Conservation (phyloP, 148 eudicot genomes). For the Rhododendron griersonianum region DNA sequence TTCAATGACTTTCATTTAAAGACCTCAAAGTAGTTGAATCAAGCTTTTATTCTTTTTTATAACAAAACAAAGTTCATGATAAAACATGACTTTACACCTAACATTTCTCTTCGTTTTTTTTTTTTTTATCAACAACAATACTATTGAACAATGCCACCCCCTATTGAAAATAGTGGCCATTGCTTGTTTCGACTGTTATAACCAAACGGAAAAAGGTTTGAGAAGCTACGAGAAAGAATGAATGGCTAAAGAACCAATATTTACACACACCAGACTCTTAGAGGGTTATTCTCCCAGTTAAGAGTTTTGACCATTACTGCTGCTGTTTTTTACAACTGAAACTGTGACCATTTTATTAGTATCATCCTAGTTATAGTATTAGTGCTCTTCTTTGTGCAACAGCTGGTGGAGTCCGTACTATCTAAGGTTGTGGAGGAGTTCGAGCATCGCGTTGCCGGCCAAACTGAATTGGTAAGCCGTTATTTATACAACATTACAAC, state of each 20-base stretch:
- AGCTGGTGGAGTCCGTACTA: slow-evolving; percentile 85
- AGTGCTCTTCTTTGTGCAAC: slow-evolving; percentile 22
- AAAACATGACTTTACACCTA: not conserved
- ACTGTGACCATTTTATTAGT: not conserved
- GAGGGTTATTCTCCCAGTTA: not conserved
- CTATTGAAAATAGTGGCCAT: too few species aligned
- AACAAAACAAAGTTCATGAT: not conserved
- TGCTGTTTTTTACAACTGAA: not conserved
- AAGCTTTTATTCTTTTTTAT: too few species aligned
- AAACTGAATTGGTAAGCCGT: slow-evolving; percentile 51
- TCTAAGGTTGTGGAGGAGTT: slow-evolving; percentile 86
- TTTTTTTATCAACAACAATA: not conserved
- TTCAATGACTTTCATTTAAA: too few species aligned
- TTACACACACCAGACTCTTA: not conserved
- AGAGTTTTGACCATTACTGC: not conserved
- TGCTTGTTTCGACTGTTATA: not conserved
- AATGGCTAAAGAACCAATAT: slow-evolving; percentile 1
- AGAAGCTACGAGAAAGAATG: not conserved
- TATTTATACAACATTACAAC: not conserved
- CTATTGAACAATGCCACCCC: not conserved
- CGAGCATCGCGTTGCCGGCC: slow-evolving; percentile 67
- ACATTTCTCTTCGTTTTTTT: too few species aligned
- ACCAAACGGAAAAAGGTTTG: not conserved
- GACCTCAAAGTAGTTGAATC: not conserved
- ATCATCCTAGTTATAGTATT: not conserved